Conservation (phyloP, 2,329 filamentous ascomycete genomes). For the Calcarisporium arbuscula region DNA sequence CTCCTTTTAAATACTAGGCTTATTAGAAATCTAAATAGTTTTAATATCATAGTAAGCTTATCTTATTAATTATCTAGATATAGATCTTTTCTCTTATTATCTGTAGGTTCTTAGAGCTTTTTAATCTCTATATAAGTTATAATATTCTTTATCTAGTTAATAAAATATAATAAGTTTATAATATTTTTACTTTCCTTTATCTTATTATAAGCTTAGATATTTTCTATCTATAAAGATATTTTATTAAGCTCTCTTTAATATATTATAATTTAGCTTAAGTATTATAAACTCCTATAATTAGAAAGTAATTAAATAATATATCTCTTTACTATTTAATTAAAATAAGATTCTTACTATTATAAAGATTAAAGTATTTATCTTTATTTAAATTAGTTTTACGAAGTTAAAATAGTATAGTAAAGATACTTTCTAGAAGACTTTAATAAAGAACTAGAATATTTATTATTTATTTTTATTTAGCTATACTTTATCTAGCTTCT, state of each 20-base stretch:
- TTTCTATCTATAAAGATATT: no score
- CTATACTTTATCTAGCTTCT: neutral
- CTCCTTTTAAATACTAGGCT: neutral
- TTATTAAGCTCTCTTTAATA: slow-evolving; percentile 7
- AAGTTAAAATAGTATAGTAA: slow-evolving; percentile 1
- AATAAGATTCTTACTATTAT: slow-evolving; percentile 1
- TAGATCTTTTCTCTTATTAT: neutral
- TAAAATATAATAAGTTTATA: neutral
- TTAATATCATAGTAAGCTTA: slow-evolving; percentile 6
- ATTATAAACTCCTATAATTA: slow-evolving; percentile 2
- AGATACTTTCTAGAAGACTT: neutral
- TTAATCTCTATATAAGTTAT: slow-evolving; percentile 6
- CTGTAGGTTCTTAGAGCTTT: neutral
- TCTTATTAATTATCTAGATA: slow-evolving; percentile 6
- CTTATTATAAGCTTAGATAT: neutral
- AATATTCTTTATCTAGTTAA: slow-evolving; percentile 9
- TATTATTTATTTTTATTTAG: slow-evolving; percentile 1
- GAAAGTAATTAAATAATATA: slow-evolving; percentile 8
- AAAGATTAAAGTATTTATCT: neutral
- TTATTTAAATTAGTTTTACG: neutral
- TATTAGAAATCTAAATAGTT: slow-evolving; percentile 5
- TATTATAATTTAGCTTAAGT: slow-evolving; percentile 5
- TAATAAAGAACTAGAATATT: slow-evolving; percentile 1
- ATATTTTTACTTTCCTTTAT: neutral
- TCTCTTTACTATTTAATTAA: neutral